Base-by-base conservation (phyloP, 1,284 basidiomycete species). In the Boletus calvinii region DNA sequence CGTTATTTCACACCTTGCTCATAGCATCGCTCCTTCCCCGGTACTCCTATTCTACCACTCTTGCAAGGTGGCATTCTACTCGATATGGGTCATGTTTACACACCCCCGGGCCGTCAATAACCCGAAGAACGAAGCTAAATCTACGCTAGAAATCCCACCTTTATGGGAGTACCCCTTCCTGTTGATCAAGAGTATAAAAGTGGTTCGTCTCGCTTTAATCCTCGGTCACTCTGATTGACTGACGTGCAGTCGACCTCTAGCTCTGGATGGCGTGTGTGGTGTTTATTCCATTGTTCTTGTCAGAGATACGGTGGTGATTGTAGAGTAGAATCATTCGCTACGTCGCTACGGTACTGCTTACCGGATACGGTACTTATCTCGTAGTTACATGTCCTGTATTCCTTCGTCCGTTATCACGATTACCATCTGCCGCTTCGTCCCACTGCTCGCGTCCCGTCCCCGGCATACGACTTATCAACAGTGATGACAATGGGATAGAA, bases 1-100 rank as follows among this genome's bases (percentile, higher is more conserved):
- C 17, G 17, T 35, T 15, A 37, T 46, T 39, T 10, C 29, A 17
- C 44, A 24, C 1, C 41, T 17, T 12, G 43, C 72, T 74, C 10
- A 4, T 53, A 81, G 79, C 17, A 78, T 96, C 49, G 78, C 83
- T 2, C 89, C 92, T 1, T 85, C 87, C 18, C 92, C 93, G 0
- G 59, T 83, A 24, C 72, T 93, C 36, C 84, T 99, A 24, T 86
- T 90, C 62, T 85, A 82, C 62, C 96, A 99, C 76, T 99, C 99
- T 75, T 99, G 97, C 78, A 77, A 81, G 24, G 96, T 99, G 57
- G 96, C 96, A 0, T 83, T 99, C 58, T 98, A 97, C 73, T 84
- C 88, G 11, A 91, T 96, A 63, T 96, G 85, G 80, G 76, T 90
- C 39, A 78, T 97, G 68, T 92, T 97, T 72, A 85, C 82, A 5